Evolutionary conservation across 495 filamentous ascomycete species (phyloP), one percentile per base, ranked within the genome.

Genomic region (Hamigera avellanea): DNA sequence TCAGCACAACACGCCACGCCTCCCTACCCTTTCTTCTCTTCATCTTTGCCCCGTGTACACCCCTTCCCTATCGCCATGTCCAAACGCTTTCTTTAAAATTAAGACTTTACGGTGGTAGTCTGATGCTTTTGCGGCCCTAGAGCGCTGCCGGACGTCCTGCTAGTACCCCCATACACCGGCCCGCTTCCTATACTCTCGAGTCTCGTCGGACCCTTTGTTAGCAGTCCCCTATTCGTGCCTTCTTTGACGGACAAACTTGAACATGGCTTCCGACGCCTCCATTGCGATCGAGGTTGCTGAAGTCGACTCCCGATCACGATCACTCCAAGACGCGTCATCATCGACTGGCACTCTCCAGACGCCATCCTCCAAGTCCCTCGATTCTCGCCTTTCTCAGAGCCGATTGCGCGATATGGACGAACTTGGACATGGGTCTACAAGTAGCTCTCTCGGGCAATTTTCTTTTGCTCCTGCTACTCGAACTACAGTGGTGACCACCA

Each of bases 401-500:
- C 53, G 48, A 45, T 29, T 36, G 43, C 41, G 38, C 41, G 54
- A 54, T 8, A 64, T 66, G 56, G 55, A 57, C 25, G 49, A 56
- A 30, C 50, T 41, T 19, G 45, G 32, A 26, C 53, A 49, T 36
- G 44, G 35, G 36, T 41, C 48, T 14, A 43, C 50, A 14, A 47
- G 27, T 27, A 45, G 44, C 33, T 67, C 62, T 26, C 48, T 83
- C 37, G 81, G 71, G 8, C 75, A 80, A 47, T 72, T 86, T 37
- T 80, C 78, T 10, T 80, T 77, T 51, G 78, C 74, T 37, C 80
- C 80, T 18, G 73, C 81, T 12, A 85, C 81, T 15, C 70, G 77
- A 50, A 83, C 80, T 14, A 84, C 80, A 1, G 75, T 84, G 7
- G 78, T 95, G 42, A 96, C 88, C 3, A 95, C 91, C 0, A 96